A percentile compares a stretch with the other conserved stretches of the same genome.
phyloP scores from a whole-genome alignment of 2,329 filamentous ascomycete species.

The Diplodia sapinea region DNA sequence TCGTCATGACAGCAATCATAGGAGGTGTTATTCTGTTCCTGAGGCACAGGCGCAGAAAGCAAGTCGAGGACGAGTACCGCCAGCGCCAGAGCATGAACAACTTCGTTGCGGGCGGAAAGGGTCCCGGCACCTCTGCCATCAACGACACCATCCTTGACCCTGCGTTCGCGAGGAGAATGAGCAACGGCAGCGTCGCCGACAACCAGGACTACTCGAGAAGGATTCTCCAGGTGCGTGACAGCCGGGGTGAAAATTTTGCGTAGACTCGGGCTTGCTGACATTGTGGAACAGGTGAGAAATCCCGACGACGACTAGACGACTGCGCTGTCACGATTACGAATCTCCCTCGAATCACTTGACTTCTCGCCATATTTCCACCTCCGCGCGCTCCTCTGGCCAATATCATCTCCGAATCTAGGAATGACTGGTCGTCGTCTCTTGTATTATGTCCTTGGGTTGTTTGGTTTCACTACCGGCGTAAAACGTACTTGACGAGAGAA shows the following conservation, averaged over 20 bases:
- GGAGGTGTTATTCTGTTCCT: slow-evolving; percentile 76
- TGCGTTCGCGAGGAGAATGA: slow-evolving; percentile 80
- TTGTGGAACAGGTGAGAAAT: slow-evolving; percentile 29
- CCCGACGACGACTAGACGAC: slow-evolving; percentile 32
- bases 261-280: neutral
- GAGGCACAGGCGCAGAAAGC: slow-evolving; percentile 74
- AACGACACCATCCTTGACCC: slow-evolving; percentile 86
- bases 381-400: slow-evolving; percentile 21
- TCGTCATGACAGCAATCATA: slow-evolving; percentile 68
- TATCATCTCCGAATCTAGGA: neutral
- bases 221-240: slow-evolving; percentile 79
- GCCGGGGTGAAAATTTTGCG: neutral
- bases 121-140: slow-evolving; percentile 68
- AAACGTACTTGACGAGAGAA: slow-evolving; percentile 29
- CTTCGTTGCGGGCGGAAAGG: slow-evolving; percentile 67
- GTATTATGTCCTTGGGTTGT: slow-evolving; percentile 31
- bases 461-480: slow-evolving; percentile 19
- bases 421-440: slow-evolving; percentile 6
- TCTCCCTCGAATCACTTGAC: slow-evolving; percentile 32
- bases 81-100: slow-evolving; percentile 75
- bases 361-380: slow-evolving; percentile 21
- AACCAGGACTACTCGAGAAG: slow-evolving; percentile 96
- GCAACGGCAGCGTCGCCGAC: slow-evolving; percentile 94
- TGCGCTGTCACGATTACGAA: slow-evolving; percentile 33
- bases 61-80: slow-evolving; percentile 83